Evolutionary conservation across 2,329 filamentous ascomycete species (phyloP).

Genomic region (Aureobasidium melanogenum): DNA sequence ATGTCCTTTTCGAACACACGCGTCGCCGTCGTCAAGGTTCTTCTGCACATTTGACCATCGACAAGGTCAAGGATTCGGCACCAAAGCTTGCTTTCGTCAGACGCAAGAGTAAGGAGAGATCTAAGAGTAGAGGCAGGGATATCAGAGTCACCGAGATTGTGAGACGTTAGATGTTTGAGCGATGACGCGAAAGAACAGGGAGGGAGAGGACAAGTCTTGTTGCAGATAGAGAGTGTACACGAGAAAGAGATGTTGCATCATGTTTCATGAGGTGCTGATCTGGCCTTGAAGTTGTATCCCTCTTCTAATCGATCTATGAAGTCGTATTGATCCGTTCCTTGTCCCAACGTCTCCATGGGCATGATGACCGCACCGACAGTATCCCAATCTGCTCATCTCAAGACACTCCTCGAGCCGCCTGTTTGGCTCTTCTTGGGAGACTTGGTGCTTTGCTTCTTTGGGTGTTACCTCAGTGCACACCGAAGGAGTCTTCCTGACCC

Average conservation of each 20-base stretch:
- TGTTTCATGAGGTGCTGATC: neutral
- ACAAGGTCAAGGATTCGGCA: neutral
- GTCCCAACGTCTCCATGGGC: neutral
- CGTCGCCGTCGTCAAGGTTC: conserved; percentile 29
- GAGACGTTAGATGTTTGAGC: neutral
- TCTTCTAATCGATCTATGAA: neutral
- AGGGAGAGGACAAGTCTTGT: no score
- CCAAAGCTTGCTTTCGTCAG: conserved; percentile 5
- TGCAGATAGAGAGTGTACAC: no score
- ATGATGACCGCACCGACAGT: neutral
- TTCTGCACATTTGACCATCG: neutral
- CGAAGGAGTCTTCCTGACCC: neutral
- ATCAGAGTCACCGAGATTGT: conserved; percentile 4
- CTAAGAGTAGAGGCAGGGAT: conserved; percentile 6
- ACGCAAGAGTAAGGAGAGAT: neutral
- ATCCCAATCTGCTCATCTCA: neutral
- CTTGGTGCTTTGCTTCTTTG: neutral
- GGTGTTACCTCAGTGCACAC: neutral
- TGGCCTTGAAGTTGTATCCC: neutral
- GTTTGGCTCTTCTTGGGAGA: neutral
- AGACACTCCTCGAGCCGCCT: neutral
- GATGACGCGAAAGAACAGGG: neutral
- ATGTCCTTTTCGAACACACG: conserved; percentile 43
- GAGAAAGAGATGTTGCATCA: neutral
- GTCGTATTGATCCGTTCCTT: neutral